phyloP scores from a whole-genome alignment of 2,329 filamentous ascomycete genomes.

The Penicillium sp. region DNA sequence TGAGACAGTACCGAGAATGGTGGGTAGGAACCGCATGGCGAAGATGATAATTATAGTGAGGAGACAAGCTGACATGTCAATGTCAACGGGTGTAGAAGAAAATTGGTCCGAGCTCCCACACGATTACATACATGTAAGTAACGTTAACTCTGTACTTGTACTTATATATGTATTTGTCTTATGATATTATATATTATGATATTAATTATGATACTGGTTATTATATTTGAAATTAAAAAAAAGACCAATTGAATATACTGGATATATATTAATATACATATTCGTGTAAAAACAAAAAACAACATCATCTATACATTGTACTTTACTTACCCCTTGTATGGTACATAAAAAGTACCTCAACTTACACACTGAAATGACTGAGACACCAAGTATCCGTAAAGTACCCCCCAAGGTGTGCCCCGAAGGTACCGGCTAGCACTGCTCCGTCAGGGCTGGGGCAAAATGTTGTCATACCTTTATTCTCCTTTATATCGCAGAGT shows the following conservation, averaged over 20 bases:
- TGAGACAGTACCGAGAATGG: slow-evolving; percentile 18
- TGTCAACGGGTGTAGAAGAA: background rate
- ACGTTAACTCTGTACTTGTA: too few relatives aligned
- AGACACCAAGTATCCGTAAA: background rate
- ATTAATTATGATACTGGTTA: background rate
- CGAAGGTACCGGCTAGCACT: slow-evolving; percentile 10
- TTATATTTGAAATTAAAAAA: background rate
- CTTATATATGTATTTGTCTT: too few relatives aligned
- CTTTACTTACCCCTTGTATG: background rate
- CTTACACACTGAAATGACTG: fast-evolving
- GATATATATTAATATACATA: background rate
- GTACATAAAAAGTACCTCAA: background rate
- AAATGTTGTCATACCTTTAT: slow-evolving; percentile 3
- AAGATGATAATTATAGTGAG: background rate
- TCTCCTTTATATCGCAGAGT: background rate
- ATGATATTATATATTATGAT: too few relatives aligned
- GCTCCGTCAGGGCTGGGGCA: slow-evolving; percentile 2
- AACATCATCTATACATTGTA: background rate
- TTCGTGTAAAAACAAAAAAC: too few relatives aligned
- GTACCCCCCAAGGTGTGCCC: background rate
- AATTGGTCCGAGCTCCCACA: slow-evolving; percentile 1
- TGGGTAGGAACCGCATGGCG: slow-evolving; percentile 21
- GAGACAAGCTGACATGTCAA: background rate
- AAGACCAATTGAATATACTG: background rate
- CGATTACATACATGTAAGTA: background rate